Percentiles rank a stretch among this genome's conserved stretches.
Conservation (phyloP, 495 filamentous ascomycete species). For the Neurospora cerealis region DNA sequence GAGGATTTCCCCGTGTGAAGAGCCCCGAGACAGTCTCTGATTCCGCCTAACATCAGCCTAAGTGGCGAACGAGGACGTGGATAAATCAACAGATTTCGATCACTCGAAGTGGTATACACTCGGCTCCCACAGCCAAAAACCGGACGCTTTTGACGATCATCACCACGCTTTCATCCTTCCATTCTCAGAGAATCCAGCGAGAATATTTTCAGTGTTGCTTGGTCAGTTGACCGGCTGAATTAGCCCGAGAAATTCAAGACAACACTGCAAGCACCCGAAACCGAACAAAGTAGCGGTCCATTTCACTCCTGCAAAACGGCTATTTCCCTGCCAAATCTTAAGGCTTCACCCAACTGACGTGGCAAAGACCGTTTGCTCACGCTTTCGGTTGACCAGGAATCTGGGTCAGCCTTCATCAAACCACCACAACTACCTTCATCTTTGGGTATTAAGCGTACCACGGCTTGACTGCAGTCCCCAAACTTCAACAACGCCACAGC, state of each 20-base stretch:
- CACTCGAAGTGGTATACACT: neutral
- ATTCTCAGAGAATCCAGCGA: neutral
- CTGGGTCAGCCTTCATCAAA: neutral
- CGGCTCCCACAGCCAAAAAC: neutral
- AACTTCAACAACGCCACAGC: neutral
- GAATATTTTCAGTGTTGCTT: neutral
- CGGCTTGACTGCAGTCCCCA: neutral
- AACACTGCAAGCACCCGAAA: neutral
- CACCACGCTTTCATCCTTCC: neutral
- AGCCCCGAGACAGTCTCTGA: neutral
- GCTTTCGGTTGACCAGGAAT: neutral
- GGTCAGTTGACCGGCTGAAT: neutral
- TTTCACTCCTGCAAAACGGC: neutral
- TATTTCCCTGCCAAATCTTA: neutral
- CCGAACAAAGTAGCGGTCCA: neutral
- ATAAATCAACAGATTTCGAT: neutral
- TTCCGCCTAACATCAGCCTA: neutral
- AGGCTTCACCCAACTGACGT: neutral
- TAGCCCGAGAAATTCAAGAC: neutral
- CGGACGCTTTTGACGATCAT: neutral
- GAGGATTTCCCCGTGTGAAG: neutral
- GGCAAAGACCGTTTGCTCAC: neutral
- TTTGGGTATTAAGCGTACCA: neutral
- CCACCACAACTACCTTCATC: neutral
- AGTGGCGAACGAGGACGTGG: neutral